Percentiles rank a stretch among this genome's conserved stretches.
phyloP scores from a whole-genome alignment of 2,329 filamentous ascomycete species.

The Pestalotiopsis sp. region DNA sequence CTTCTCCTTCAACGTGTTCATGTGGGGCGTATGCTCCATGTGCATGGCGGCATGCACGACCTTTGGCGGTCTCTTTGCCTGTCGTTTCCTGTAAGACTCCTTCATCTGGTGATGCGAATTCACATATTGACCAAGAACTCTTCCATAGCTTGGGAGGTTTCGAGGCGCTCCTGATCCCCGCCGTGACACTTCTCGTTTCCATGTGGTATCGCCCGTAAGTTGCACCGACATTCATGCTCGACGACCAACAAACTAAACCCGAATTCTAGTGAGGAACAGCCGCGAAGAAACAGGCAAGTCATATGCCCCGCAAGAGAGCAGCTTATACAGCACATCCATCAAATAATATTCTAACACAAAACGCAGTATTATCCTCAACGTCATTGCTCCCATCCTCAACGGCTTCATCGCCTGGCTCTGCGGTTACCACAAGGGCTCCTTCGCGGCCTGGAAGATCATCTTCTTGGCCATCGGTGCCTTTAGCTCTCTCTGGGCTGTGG shows the following conservation, averaged over 20 bases:
- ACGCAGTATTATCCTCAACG: constrained; percentile 24
- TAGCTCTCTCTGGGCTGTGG: constrained; percentile 21
- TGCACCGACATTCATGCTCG: neutral
- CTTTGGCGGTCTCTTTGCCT: constrained; percentile 20
- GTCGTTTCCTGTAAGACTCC: constrained; percentile 18
- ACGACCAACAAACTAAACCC: neutral
- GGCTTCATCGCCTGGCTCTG: constrained; percentile 24
- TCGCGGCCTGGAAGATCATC: constrained; percentile 27
- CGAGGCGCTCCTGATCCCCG: constrained; percentile 22
- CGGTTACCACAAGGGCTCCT: constrained; percentile 21
- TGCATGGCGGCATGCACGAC: constrained; percentile 21
- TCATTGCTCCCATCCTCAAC: constrained; percentile 25
- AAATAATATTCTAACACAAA: neutral
- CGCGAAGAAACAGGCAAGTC: constrained; percentile 19
- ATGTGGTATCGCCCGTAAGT: constrained; percentile 23
- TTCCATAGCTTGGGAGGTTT: constrained; percentile 18
- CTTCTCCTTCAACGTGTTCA: constrained; percentile 21
- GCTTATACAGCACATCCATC: neutral
- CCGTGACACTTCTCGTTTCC: constrained; percentile 20
- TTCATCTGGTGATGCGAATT: neutral
- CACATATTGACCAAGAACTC: neutral
- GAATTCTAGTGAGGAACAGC: constrained; percentile 22
- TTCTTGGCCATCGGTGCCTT: constrained; percentile 25
- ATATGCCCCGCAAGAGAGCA: neutral
- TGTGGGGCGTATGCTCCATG: constrained; percentile 22